Percentiles rank a stretch among this genome's conserved stretches.
These are phyloP conservation scores for Neurospora sp. DNA, from an alignment of 495 filamentous ascomycete species.

Conservation along the genomic window DNA sequence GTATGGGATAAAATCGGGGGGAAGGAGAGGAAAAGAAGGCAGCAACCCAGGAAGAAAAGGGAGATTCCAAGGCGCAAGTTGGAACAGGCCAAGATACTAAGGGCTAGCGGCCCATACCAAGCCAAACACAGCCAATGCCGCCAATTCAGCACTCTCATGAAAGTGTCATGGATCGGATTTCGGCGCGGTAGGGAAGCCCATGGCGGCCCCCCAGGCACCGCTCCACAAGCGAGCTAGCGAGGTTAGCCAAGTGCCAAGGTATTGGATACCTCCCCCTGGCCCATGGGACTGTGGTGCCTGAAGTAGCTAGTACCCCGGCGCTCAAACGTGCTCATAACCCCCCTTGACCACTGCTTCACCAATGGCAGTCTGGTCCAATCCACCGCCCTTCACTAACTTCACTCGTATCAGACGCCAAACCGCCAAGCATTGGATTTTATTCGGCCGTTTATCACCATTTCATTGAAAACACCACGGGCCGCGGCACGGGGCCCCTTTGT, in stretches of 20 bases:
- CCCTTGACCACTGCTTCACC: neutral
- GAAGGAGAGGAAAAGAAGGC: neutral
- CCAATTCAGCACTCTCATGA: neutral
- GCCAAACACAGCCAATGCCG: neutral
- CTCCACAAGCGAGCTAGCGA: neutral
- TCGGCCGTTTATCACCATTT: neutral
- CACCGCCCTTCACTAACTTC: too few species aligned
- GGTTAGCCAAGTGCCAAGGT: neutral
- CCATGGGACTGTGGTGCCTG: neutral
- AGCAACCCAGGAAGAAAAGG: neutral
- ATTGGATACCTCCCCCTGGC: neutral
- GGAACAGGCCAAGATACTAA: neutral
- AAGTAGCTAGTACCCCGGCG: neutral
- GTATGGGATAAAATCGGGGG: neutral
- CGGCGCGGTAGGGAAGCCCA: neutral
- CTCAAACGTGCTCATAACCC: neutral
- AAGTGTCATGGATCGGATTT: neutral
- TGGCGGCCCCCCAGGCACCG: neutral
- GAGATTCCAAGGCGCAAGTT: neutral
- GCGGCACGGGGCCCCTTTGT: neutral
- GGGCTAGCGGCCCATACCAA: neutral
- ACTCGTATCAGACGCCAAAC: too few species aligned
- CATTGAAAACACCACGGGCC: neutral
- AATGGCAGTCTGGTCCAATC: neutral
- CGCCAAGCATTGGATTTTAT: neutral